These are phyloP conservation scores for Sclerospora graminicola DNA, from an alignment of 352 stramenopile genomes.

Conservation along the genomic window DNA sequence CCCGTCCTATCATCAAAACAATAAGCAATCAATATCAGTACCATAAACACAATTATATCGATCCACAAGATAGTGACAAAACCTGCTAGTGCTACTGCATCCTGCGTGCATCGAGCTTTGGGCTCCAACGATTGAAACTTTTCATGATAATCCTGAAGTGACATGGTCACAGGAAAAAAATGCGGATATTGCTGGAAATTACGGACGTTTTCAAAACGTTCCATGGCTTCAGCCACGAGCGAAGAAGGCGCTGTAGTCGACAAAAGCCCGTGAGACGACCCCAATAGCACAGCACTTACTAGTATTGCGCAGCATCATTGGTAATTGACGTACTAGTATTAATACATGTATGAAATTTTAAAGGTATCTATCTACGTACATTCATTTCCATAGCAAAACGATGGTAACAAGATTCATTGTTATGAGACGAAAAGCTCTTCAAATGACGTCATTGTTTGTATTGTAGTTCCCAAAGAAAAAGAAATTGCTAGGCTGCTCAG, in stretches of 20 bases:
- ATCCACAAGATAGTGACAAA: neutral
- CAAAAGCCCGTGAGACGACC: constrained; percentile 17
- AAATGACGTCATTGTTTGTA: constrained; percentile 60
- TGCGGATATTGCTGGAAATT: constrained; percentile 56
- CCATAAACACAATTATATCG: no score
- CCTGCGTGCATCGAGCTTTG: constrained; percentile 46
- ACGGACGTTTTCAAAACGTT: constrained; percentile 43
- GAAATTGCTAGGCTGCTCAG: constrained; percentile 32
- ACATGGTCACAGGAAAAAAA: constrained; percentile 58
- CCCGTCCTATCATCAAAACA: constrained; percentile 25
- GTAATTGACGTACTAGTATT: no score
- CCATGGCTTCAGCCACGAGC: constrained; percentile 27
- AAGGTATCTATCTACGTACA: neutral
- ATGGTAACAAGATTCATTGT: neutral
- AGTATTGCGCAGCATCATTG: no score
- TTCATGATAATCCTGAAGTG: constrained; percentile 41
- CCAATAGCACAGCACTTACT: no score
- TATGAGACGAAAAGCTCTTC: constrained; percentile 37
- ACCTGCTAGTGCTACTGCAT: constrained; percentile 51
- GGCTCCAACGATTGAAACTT: constrained; percentile 41
- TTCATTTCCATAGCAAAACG: neutral
- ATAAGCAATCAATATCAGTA: no score
- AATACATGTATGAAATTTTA: no score
- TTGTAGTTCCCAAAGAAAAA: constrained; percentile 56
- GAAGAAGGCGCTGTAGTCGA: constrained; percentile 8